Percentiles rank a stretch among this genome's conserved stretches.
phyloP scores from a whole-genome alignment of 352 stramenopile genomes.

The Phytopythium mirpurense region DNA sequence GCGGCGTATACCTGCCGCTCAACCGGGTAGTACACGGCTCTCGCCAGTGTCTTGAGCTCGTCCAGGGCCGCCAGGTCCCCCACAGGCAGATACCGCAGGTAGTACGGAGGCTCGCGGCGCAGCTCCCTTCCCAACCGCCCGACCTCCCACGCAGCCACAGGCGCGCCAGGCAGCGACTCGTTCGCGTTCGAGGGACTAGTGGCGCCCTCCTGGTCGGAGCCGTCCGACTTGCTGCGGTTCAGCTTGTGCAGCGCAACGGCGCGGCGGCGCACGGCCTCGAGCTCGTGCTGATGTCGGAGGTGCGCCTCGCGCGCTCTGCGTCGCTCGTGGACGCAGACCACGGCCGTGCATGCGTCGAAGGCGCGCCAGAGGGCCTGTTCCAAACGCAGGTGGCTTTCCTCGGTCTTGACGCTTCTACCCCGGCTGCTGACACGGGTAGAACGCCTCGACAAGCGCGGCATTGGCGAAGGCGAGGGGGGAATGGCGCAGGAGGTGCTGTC shows the following conservation, averaged over 20 bases:
- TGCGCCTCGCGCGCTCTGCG: conserved; percentile 49
- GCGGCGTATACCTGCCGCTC: conserved; percentile 56
- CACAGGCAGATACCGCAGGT: conserved; percentile 59
- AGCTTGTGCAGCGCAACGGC: conserved; percentile 53
- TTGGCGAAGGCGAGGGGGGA: too few species aligned
- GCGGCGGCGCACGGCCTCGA: conserved; percentile 40
- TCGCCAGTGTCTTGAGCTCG: conserved; percentile 48
- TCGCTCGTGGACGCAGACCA: conserved; percentile 58
- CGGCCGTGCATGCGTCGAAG: conserved; percentile 65
- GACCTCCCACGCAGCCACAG: conserved; percentile 42
- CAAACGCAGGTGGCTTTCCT: conserved; percentile 42
- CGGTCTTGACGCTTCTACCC: conserved; percentile 19
- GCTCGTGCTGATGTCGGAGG: conserved; percentile 51
- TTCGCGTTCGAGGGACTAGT: conserved; percentile 30
- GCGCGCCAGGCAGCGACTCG: conserved; percentile 48
- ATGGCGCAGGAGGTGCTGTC: conserved; percentile 9
- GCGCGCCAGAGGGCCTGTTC: conserved; percentile 72
- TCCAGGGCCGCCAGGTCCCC: conserved; percentile 61
- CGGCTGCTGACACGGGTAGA: background rate
- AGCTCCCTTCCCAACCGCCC: conserved; percentile 54
- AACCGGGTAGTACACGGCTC: conserved; percentile 44
- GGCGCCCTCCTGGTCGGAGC: conserved; percentile 21
- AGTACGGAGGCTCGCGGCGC: conserved; percentile 61
- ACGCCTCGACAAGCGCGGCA: too few species aligned
- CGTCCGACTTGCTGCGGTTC: conserved; percentile 28